A percentile compares a stretch with the other conserved stretches of the same genome.
These are phyloP conservation scores for Pittosporum tobira DNA, from an alignment of 129 eudicot genomes.

Conservation along the genomic window DNA sequence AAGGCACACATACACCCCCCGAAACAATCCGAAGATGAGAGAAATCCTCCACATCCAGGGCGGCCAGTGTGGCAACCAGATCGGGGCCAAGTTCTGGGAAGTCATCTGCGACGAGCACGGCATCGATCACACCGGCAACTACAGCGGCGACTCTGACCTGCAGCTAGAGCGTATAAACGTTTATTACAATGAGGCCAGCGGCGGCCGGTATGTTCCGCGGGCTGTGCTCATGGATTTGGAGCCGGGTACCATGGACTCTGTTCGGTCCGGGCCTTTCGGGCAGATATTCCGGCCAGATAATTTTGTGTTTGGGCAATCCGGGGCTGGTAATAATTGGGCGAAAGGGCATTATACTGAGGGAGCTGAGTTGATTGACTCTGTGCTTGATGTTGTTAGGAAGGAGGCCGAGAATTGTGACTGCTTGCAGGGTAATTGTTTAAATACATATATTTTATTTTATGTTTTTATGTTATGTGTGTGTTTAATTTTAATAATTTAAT, in stretches of 20 bases:
- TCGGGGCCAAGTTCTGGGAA: constrained; percentile 10
- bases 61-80: constrained; percentile 11
- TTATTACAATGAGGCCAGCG: constrained; percentile 13
- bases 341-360: constrained; percentile 13
- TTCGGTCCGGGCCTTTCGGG: constrained; percentile 9
- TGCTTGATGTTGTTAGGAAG: constrained; percentile 15
- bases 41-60: constrained; percentile 13
- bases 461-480: not conserved
- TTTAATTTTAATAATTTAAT: too few species aligned
- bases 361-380: constrained; percentile 10
- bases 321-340: constrained; percentile 14
- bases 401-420: constrained; percentile 14
- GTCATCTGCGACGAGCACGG: constrained; percentile 11
- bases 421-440: not conserved
- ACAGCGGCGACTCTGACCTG: constrained; percentile 8
- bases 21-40: not conserved
- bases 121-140: constrained; percentile 7
- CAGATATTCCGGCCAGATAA: constrained; percentile 12
- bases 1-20: too few species aligned
- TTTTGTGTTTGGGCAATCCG: constrained; percentile 12
- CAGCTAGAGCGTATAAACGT: constrained; percentile 10
- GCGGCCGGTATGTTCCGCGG: constrained; percentile 11
- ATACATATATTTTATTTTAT: not conserved
- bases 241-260: constrained; percentile 11
- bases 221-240: constrained; percentile 14